Evolutionary conservation across 306 rosid genomes (phyloP).

Genomic region (Vigna unguiculata): DNA sequence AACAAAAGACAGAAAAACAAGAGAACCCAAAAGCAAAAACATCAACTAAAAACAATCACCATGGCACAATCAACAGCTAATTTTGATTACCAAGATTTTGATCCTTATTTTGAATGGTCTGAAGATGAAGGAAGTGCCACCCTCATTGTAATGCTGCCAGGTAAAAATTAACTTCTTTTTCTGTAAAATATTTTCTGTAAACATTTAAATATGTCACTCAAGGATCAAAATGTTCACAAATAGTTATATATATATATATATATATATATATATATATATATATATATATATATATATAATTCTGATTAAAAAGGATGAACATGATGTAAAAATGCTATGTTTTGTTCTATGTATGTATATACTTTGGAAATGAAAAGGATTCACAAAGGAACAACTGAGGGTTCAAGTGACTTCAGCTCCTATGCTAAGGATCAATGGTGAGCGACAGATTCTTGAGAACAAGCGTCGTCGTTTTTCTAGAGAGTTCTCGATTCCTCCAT

Average conservation of each 20-base stretch:
- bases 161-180: constrained; percentile 41
- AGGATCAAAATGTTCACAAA: neutral
- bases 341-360: neutral
- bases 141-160: constrained; percentile 60
- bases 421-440: constrained; percentile 56
- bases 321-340: neutral
- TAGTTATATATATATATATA: too few species aligned
- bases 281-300: too few species aligned
- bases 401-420: constrained; percentile 61
- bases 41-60: neutral
- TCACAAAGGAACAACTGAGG: constrained; percentile 55
- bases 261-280: too few species aligned
- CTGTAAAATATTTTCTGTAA: too few species aligned
- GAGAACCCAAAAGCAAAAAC: constrained; percentile 3
- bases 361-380: constrained; percentile 53
- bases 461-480: constrained; percentile 61
- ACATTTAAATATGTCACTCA: too few species aligned
- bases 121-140: constrained; percentile 48
- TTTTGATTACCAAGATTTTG: constrained; percentile 47
- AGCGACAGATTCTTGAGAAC: constrained; percentile 42
- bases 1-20: constrained; percentile 4
- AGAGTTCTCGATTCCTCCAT: constrained; percentile 57
- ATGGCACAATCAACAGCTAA: constrained; percentile 41
- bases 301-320: neutral
- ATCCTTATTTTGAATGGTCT: constrained; percentile 56